phyloP scores from a whole-genome alignment of 1,139 yeast species.

The Hansenula sp. region DNA sequence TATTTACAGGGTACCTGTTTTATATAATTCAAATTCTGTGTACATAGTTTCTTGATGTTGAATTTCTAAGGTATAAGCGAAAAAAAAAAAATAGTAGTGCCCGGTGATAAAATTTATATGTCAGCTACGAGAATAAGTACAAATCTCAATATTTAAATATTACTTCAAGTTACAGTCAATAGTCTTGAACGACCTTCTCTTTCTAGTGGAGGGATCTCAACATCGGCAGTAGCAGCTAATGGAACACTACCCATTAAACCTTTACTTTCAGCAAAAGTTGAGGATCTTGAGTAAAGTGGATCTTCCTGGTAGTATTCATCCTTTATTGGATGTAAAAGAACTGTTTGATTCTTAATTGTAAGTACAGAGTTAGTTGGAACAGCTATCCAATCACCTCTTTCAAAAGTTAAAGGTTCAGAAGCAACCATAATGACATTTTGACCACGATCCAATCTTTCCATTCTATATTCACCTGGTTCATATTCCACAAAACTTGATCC shows the following conservation, averaged over 20 bases:
- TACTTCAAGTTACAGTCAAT: slow-evolving; percentile 1
- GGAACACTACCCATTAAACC: slow-evolving; percentile 86
- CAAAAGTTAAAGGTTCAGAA: slow-evolving; percentile 93
- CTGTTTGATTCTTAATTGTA: slow-evolving; percentile 83
- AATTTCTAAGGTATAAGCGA: too few relatives aligned
- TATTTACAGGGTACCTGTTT: too few relatives aligned
- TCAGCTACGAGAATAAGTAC: neutral
- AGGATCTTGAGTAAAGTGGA: slow-evolving; percentile 62
- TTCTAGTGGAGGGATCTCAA: slow-evolving; percentile 77
- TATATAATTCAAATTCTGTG: too few relatives aligned
- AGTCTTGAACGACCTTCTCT: slow-evolving; percentile 68
- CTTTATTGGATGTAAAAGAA: slow-evolving; percentile 80
- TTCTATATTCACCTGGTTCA: slow-evolving; percentile 83
- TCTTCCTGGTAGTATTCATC: slow-evolving; percentile 85
- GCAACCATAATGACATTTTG: slow-evolving; percentile 97
- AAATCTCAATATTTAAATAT: neutral
- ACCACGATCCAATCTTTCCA: slow-evolving; percentile 90
- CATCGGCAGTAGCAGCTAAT: slow-evolving; percentile 40
- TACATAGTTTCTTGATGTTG: too few relatives aligned
- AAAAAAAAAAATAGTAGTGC: too few relatives aligned
- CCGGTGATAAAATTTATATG: too few relatives aligned
- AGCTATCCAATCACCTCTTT: slow-evolving; percentile 95
- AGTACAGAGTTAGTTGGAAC: slow-evolving; percentile 89
- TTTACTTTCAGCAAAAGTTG: slow-evolving; percentile 81
- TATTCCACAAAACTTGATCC: slow-evolving; percentile 90